Conservation (phyloP, 805 yeast species). For the Yarrowia sp. region DNA sequence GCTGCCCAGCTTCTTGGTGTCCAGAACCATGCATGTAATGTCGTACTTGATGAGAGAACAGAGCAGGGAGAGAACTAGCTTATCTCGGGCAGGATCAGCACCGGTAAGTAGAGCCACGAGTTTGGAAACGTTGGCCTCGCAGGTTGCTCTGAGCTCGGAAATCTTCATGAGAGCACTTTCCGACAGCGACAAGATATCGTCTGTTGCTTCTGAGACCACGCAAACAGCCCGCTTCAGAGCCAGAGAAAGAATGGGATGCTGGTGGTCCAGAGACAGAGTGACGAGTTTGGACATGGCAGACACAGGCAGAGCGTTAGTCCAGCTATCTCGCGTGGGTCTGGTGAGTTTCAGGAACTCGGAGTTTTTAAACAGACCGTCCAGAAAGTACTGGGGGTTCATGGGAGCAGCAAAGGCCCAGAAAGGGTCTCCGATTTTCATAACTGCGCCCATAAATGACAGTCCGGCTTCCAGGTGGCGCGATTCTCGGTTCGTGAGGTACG, state of each 20-base stretch:
- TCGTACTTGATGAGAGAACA: slow-evolving; percentile 3
- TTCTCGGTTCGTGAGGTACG: not conserved
- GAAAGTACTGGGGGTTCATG: slow-evolving; percentile 12
- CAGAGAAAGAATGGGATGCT: not conserved
- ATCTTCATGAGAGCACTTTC: not conserved
- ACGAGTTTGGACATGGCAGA: not conserved
- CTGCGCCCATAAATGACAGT: slow-evolving; percentile 1
- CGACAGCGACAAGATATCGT: not conserved
- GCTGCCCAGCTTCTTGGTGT: not conserved
- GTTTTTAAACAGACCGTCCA: slow-evolving; percentile 11
- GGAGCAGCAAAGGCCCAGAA: slow-evolving; percentile 14
- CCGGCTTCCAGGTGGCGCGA: not conserved
- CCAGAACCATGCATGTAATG: slow-evolving; percentile 10
- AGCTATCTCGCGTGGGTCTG: not conserved
- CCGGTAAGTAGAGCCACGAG: not conserved
- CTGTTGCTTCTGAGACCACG: not conserved
- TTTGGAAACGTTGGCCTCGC: not conserved
- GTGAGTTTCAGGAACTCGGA: not conserved
- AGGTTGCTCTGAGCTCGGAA: slow-evolving; percentile 3
- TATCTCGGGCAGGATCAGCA: not conserved
- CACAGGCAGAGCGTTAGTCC: not conserved
- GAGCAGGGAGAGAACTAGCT: not conserved
- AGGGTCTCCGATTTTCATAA: slow-evolving; percentile 1
- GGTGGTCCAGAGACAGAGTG: not conserved
- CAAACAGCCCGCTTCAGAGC: not conserved